Percentiles rank a stretch among this genome's conserved stretches.
Evolutionary conservation across 148 eudicot species (phyloP).

Genomic region (Cornus controversa): DNA sequence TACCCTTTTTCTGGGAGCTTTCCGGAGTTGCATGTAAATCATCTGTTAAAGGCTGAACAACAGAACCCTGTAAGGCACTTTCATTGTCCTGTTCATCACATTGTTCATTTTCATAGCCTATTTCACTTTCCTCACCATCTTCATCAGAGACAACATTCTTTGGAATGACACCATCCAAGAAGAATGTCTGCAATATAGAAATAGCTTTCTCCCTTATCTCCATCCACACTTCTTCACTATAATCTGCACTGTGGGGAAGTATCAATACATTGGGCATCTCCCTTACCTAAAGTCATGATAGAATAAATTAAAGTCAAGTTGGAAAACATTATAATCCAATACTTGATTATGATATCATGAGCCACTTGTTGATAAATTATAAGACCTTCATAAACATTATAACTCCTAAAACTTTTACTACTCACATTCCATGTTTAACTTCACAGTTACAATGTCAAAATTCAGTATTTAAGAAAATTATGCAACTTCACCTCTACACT

Average conservation of each 20-base stretch:
- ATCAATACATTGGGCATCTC: slow-evolving; percentile 99
- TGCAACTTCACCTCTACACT: not conserved
- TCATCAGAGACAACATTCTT: slow-evolving; percentile 79
- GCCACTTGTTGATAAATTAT: not conserved
- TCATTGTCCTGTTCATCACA: slow-evolving; percentile 41
- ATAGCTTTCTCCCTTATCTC: slow-evolving; percentile 94
- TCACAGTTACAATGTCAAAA: not conserved
- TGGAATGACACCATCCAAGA: slow-evolving; percentile 75
- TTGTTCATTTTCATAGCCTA: slow-evolving; percentile 52
- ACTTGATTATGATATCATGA: not conserved
- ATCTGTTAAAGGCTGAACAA: slow-evolving; percentile 41
- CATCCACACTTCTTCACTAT: slow-evolving; percentile 99
- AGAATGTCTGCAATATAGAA: slow-evolving; percentile 77
- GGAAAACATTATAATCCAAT: not conserved
- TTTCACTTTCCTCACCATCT: slow-evolving; percentile 76
- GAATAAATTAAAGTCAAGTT: slow-evolving; percentile 6
- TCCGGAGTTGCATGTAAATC: slow-evolving; percentile 48
- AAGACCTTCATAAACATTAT: not conserved
- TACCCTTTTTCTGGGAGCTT: slow-evolving; percentile 52
- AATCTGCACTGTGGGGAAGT: slow-evolving; percentile 98
- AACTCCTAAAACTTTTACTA: not conserved
- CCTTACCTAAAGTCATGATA: slow-evolving; percentile 53
- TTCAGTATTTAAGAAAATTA: no score
- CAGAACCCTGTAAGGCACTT: slow-evolving; percentile 48
- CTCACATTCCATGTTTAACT: not conserved